Conservation (phyloP, 805 yeast genomes). For the Metahyphopichia silvanorum region DNA sequence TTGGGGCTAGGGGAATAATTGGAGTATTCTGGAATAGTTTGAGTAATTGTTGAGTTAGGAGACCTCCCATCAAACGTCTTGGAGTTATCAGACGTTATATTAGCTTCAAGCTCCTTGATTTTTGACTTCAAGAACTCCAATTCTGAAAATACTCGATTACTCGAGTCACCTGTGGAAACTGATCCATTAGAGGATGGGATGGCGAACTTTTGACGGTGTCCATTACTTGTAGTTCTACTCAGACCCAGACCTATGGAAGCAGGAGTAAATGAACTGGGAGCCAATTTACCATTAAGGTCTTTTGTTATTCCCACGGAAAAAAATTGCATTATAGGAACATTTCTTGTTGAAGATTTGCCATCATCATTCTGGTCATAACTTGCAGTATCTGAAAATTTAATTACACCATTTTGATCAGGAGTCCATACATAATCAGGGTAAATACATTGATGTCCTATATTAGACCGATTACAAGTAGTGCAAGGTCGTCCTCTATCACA, state of each 20-base stretch:
- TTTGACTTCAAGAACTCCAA: conserved; percentile 37
- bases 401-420: background rate
- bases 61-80: too few relatives aligned
- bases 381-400: background rate
- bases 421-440: conserved; percentile 17
- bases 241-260: too few relatives aligned
- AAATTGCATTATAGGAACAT: background rate
- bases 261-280: background rate
- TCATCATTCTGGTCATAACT: background rate
- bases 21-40: too few relatives aligned
- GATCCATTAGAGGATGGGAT: background rate
- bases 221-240: too few relatives aligned
- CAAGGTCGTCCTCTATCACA: conserved; percentile 38
- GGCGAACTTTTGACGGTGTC: too few relatives aligned
- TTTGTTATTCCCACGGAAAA: background rate
- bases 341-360: too few relatives aligned
- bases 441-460: conserved; percentile 18
- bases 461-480: conserved; percentile 25
- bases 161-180: background rate
- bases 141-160: conserved; percentile 6
- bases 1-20: too few relatives aligned
- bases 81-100: too few relatives aligned
- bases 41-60: too few relatives aligned
- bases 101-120: conserved; percentile 45
- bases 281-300: background rate